These are phyloP conservation scores for Beauveria australis DNA, from an alignment of 2,329 filamentous ascomycete genomes.

Conservation along the genomic window DNA sequence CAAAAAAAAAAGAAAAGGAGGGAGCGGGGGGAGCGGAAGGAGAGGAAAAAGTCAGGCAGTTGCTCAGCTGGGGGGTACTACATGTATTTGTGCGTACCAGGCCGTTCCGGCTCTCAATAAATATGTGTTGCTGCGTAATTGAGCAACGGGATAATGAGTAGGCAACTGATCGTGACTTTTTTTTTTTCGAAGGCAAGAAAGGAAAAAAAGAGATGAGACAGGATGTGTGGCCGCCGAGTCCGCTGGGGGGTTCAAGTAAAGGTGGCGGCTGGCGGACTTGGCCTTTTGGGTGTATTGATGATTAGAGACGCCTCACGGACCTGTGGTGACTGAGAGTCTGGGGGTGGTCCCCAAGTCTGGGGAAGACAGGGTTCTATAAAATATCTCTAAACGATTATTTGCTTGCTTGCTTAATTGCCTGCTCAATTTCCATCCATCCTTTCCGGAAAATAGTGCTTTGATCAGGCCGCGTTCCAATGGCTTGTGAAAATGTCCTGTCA, in stretches of 20 bases:
- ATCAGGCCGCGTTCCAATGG: not conserved
- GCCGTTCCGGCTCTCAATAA: not conserved
- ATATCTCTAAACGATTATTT: not conserved
- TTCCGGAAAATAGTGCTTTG: too few relatives aligned
- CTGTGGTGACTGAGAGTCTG: not conserved
- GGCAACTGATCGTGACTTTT: too few relatives aligned
- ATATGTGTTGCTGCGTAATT: not conserved
- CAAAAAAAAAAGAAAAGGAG: not conserved
- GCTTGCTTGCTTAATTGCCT: too few relatives aligned
- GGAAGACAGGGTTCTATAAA: not conserved
- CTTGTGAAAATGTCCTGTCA: slow-evolving; percentile 8
- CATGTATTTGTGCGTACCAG: not conserved
- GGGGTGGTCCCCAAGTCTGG: not conserved
- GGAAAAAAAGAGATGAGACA: too few relatives aligned
- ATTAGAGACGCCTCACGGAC: not conserved
- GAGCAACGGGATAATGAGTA: too few relatives aligned
- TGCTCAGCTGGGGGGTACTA: not conserved
- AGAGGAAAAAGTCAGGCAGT: not conserved
- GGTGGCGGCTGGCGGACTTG: too few relatives aligned
- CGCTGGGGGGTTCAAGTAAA: too few relatives aligned
- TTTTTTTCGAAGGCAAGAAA: too few relatives aligned
- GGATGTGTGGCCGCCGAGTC: too few relatives aligned
- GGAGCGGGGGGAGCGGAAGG: not conserved
- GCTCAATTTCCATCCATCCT: too few relatives aligned
- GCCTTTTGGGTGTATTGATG: too few relatives aligned